Evolutionary conservation across 2,329 filamentous ascomycete genomes (phyloP), one percentile per base, ranked within the genome.

Genomic region (Trichoderma sp.): DNA sequence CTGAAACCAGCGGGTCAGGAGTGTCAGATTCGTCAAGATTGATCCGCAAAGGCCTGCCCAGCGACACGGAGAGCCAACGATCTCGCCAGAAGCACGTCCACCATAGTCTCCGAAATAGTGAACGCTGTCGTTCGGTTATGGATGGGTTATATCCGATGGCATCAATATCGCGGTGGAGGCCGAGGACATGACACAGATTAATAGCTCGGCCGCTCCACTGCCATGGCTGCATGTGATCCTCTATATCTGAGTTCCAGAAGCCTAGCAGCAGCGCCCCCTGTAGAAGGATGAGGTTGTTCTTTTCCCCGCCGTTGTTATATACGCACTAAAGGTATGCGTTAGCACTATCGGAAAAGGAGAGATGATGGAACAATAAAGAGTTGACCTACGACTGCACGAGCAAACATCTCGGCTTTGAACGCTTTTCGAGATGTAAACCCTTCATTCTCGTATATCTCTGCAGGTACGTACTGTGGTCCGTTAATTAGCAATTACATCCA

Each of bases 191-290:
- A 21, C 67, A 70, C 11, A 70, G 6, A 18, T 70, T 70, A 24
- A 70, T 70, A 15, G 67, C 67, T 36, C 21, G 36, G 9, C 67
- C 67, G 3, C 67, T 70, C 67, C 67, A 70, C 47, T 62, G 57
- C 67, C 67, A 70, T 39, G 67, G 57, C 6, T 70, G 67, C 67
- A 70, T 70, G 8, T 70, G 67, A 6, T 70, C 67, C 4, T 70
- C 67, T 15, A 53, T 47, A 6, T 70, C 67, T 1, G 67, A 70
- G 14, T 70, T 70, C 67, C 67, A 70, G 57, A 70, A 70, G 30
- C 67, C 39, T 14, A 70, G 2, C 4, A 70, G 39, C 8, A 70
- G 56, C 6, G 67, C 57, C 7, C 34, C 56, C 2, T 70, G 67
- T 11, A 70, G 28, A n/a, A 70, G 67, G 2, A 62, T n/a, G 24